Conservation (phyloP, 1,139 yeast species). For the Lipomyces yarrowii region DNA sequence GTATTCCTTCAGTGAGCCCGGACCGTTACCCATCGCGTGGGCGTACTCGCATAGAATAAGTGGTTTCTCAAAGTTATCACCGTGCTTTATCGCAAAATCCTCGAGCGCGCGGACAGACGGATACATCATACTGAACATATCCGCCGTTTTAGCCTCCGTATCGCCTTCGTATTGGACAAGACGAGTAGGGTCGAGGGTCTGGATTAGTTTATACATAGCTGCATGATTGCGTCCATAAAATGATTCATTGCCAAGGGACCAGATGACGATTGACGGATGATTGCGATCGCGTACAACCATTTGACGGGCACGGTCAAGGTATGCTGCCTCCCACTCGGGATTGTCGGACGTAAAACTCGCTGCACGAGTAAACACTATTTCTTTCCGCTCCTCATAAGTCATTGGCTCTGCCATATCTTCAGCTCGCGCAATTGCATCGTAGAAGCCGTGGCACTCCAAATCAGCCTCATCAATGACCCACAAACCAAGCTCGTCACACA, state of each 20-base stretch:
- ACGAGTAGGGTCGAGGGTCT: constrained; percentile 38
- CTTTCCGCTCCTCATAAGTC: constrained; percentile 15
- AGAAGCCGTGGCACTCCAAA: constrained; percentile 46
- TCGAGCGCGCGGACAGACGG: constrained; percentile 38
- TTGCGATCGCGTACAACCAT: constrained; percentile 43
- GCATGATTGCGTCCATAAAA: constrained; percentile 44
- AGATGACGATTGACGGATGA: constrained; percentile 44
- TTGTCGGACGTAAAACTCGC: constrained; percentile 41
- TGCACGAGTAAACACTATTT: constrained; percentile 15
- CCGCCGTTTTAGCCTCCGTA: constrained; percentile 38
- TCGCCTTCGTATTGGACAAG: constrained; percentile 46
- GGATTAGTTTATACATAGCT: constrained; percentile 40
- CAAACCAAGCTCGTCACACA: constrained; percentile 40
- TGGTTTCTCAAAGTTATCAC: constrained; percentile 38
- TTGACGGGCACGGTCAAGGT: constrained; percentile 44
- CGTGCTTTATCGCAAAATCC: constrained; percentile 31
- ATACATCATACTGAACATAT: constrained; percentile 45
- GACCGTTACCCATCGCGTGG: constrained; percentile 48
- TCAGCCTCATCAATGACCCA: constrained; percentile 48
- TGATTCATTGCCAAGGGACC: constrained; percentile 48
- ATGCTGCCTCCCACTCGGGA: constrained; percentile 42
- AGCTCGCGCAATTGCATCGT: constrained; percentile 33
- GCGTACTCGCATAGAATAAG: constrained; percentile 45
- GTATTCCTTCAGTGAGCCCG: constrained; percentile 44
- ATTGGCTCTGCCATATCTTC: constrained; percentile 9